Percentiles rank a stretch among this genome's conserved stretches.
phyloP scores from a whole-genome alignment of 768 basidiomycete genomes.

The Amylocystis lapponica region DNA sequence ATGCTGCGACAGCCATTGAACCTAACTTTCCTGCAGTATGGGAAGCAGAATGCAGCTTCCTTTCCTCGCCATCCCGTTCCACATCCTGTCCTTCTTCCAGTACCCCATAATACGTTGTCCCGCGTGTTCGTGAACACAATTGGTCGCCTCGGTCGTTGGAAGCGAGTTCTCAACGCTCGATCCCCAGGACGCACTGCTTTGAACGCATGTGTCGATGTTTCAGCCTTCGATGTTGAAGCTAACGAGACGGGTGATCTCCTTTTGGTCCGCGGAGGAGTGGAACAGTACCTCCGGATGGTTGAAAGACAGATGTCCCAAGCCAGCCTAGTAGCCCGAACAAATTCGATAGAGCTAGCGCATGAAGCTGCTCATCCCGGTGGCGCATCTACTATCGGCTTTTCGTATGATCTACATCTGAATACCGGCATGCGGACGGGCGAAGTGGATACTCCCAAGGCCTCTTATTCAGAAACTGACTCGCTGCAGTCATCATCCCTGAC shows the following conservation, averaged over 20 bases:
- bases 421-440: too few species aligned
- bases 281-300: constrained; percentile 58
- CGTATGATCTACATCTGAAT: too few species aligned
- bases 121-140: constrained; percentile 78
- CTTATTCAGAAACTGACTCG: too few species aligned
- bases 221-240: constrained; percentile 67
- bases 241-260: constrained; percentile 57
- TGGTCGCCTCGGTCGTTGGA: constrained; percentile 78
- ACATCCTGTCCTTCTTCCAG: constrained; percentile 41
- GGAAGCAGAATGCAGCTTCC: constrained; percentile 28
- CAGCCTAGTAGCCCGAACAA: not conserved
- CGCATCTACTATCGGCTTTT: too few species aligned
- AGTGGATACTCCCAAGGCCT: too few species aligned
- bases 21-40: constrained; percentile 43
- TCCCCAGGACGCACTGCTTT: constrained; percentile 30
- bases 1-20: constrained; percentile 61
- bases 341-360: too few species aligned
- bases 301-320: constrained; percentile 27
- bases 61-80: constrained; percentile 30
- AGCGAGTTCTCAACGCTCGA: constrained; percentile 60
- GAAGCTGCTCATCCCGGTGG: too few species aligned
- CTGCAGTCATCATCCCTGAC: too few species aligned
- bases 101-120: constrained; percentile 60
- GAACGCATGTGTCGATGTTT: constrained; percentile 43
- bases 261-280: constrained; percentile 54